Conservation (phyloP, 129 eudicot genomes). For the Calendula officinalis region DNA sequence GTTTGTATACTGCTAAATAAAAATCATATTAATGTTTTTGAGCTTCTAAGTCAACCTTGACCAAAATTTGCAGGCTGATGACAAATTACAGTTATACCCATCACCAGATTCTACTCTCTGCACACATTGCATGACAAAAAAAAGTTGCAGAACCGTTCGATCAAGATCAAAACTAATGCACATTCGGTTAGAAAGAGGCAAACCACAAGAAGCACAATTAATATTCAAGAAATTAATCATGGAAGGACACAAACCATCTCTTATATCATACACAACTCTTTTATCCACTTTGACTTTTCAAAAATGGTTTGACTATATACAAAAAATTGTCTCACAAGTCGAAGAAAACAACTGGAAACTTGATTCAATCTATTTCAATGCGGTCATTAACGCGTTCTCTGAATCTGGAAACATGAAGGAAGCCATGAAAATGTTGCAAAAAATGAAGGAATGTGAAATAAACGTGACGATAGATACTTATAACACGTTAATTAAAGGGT, state of each 20-base stretch:
- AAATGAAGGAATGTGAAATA: slow-evolving; percentile 49
- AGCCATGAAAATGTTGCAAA: slow-evolving; percentile 43
- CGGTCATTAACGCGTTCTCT: slow-evolving; percentile 48
- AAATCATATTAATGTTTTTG: slow-evolving; percentile 4
- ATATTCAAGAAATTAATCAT: slow-evolving; percentile 42
- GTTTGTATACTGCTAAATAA: slow-evolving; percentile 1
- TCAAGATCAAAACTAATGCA: slow-evolving; percentile 50
- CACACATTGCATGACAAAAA: slow-evolving; percentile 32
- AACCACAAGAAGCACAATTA: slow-evolving; percentile 45
- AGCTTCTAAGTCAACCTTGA: neutral
- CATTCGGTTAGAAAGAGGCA: slow-evolving; percentile 41
- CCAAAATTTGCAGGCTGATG: slow-evolving; percentile 18
- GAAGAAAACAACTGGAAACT: slow-evolving; percentile 43
- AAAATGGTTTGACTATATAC: slow-evolving; percentile 39
- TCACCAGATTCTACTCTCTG: slow-evolving; percentile 37
- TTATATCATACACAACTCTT: slow-evolving; percentile 54
- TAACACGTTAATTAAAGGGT: slow-evolving; percentile 49
- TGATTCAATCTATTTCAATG: slow-evolving; percentile 56
- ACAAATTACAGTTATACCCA: slow-evolving; percentile 35
- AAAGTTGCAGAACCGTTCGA: slow-evolving; percentile 47
- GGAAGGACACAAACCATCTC: slow-evolving; percentile 57
- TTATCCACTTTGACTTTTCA: slow-evolving; percentile 44
- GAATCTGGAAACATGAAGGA: slow-evolving; percentile 56
- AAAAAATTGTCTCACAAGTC: slow-evolving; percentile 39
- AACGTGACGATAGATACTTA: slow-evolving; percentile 44